Conservation (phyloP, 2,329 filamentous ascomycete species). For the Cryphonectria carpinicola region DNA sequence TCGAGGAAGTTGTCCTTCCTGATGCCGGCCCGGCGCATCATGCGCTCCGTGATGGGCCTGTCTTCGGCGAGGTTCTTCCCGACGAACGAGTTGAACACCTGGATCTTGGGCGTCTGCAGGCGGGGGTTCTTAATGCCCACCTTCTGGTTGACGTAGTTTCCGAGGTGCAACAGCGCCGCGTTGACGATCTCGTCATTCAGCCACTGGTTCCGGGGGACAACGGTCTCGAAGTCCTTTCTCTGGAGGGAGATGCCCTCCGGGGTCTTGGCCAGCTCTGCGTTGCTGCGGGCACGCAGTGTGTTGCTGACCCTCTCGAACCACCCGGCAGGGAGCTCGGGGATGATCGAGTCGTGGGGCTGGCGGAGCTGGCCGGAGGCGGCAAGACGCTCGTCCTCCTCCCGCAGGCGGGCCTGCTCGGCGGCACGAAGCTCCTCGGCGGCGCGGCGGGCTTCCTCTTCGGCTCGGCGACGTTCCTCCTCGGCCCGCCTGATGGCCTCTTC, state of each 20-base stretch:
- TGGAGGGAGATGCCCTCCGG: conserved; percentile 55
- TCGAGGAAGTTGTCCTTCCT: conserved; percentile 64
- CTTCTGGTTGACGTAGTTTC: conserved; percentile 60
- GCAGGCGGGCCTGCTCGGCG: conserved; percentile 22
- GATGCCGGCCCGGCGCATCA: conserved; percentile 61
- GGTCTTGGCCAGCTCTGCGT: conserved; percentile 48
- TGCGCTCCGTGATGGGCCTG: conserved; percentile 52
- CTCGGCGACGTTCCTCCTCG: conserved; percentile 30
- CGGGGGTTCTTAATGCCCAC: conserved; percentile 55
- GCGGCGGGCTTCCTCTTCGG: conserved; percentile 20
- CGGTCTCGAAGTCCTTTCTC: conserved; percentile 64
- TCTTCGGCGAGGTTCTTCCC: conserved; percentile 58
- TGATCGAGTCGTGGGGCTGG: conserved; percentile 33
- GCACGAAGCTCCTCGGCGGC: conserved; percentile 33
- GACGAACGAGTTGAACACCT: conserved; percentile 69
- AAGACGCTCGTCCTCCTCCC: conserved; percentile 30
- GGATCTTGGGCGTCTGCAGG: conserved; percentile 58
- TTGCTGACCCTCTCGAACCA: conserved; percentile 44
- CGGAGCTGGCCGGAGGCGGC: conserved; percentile 34
- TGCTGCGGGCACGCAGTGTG: conserved; percentile 41
- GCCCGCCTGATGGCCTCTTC: conserved; percentile 31
- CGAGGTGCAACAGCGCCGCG: conserved; percentile 64
- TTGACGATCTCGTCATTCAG: conserved; percentile 80
- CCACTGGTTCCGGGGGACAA: conserved; percentile 64
- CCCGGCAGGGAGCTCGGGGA: conserved; percentile 38